Evolutionary conservation across 805 yeast genomes (phyloP).

Genomic region (Torulaspora microellipsoides): DNA sequence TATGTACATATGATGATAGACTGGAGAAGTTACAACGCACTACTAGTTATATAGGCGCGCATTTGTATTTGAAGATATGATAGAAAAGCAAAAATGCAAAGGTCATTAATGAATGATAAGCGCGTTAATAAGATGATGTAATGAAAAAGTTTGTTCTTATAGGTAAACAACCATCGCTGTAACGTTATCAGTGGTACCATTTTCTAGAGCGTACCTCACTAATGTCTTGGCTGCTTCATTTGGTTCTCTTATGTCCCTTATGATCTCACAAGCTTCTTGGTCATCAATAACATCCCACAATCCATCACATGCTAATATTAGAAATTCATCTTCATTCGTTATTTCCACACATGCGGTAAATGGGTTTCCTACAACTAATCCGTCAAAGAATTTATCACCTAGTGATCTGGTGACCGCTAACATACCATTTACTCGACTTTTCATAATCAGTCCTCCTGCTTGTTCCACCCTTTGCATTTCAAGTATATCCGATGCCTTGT

Average conservation of each 20-base stretch:
- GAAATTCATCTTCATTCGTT: slow-evolving; percentile 57
- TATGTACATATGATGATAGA: slow-evolving; percentile 3
- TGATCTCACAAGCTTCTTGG: slow-evolving; percentile 72
- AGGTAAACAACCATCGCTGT: slow-evolving; percentile 80
- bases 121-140: too few relatives aligned
- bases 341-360: slow-evolving; percentile 86
- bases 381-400: slow-evolving; percentile 92
- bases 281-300: slow-evolving; percentile 93
- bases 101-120: too few relatives aligned
- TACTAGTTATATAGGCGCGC: too few relatives aligned
- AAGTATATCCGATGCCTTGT: slow-evolving; percentile 77
- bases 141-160: neutral
- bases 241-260: slow-evolving; percentile 52
- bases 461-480: slow-evolving; percentile 73
- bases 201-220: slow-evolving; percentile 68
- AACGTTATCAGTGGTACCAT: slow-evolving; percentile 82
- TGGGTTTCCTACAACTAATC: slow-evolving; percentile 82
- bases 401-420: slow-evolving; percentile 90
- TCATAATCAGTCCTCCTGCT: slow-evolving; percentile 83
- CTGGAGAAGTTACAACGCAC: too few relatives aligned
- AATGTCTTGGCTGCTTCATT: slow-evolving; percentile 61
- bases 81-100: too few relatives aligned
- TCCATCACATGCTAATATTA: slow-evolving; percentile 94
- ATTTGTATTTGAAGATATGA: too few relatives aligned
- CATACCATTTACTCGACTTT: slow-evolving; percentile 91